Percentiles rank a stretch among this genome's conserved stretches.
Evolutionary conservation across 495 filamentous ascomycete genomes (phyloP).

Genomic region (Cercophora samala): DNA sequence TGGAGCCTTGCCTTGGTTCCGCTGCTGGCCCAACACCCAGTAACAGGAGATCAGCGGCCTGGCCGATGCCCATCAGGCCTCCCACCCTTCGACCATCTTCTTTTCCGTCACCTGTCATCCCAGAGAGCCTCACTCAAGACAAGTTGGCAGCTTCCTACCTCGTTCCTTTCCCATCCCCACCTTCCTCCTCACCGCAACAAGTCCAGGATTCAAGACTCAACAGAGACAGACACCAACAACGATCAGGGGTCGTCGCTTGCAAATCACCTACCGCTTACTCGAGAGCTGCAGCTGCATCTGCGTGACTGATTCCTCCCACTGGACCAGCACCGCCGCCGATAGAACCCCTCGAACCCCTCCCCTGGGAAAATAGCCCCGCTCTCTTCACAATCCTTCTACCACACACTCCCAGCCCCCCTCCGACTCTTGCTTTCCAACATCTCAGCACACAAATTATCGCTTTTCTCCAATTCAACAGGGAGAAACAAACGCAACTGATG

Average conservation of each 20-base stretch:
- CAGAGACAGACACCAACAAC: neutral
- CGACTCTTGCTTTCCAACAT: neutral
- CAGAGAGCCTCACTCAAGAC: neutral
- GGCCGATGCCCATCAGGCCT: constrained; percentile 9
- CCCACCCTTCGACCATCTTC: constrained; percentile 5
- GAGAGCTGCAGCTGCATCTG: constrained; percentile 4
- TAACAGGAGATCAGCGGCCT: constrained; percentile 5
- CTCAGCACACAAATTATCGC: neutral
- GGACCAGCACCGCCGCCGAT: neutral
- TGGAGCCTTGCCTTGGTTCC: constrained; percentile 6
- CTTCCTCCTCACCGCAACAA: neutral
- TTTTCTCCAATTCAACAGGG: neutral
- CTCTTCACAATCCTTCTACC: neutral
- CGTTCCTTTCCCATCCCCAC: neutral
- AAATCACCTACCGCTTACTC: neutral
- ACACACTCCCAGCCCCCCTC: neutral
- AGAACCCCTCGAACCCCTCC: neutral
- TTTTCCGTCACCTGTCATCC: constrained; percentile 2
- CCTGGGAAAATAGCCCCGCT: constrained; percentile 3
- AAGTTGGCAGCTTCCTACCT: neutral
- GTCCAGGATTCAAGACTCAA: too few relatives aligned
- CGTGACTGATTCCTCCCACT: constrained; percentile 7
- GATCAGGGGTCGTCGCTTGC: neutral
- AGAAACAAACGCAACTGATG: constrained; percentile 30
- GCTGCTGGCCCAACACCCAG: constrained; percentile 5